Base-by-base conservation (phyloP, 2,329 filamentous ascomycete species). In the Xylaria polymorpha region DNA sequence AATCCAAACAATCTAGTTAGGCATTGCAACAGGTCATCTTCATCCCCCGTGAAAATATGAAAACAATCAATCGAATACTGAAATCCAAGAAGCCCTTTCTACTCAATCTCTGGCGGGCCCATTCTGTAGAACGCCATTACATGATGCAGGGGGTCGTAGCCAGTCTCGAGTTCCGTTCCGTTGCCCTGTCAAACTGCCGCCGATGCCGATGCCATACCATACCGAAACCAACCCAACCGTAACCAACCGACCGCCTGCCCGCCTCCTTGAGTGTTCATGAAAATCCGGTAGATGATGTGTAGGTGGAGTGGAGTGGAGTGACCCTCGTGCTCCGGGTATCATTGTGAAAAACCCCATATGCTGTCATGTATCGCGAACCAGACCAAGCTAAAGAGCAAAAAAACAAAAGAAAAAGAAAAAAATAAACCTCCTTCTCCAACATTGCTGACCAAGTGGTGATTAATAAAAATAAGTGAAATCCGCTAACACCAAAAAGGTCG, bases 241-340 rank as follows among this genome's bases (percentile, higher is more conserved):
- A 37, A 8, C 69, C 65, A 56, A 73, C 68, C 65, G 44, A 63
- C 46, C 60, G 53, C 29, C 55, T 51, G 43, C 61, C 61, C 12
- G 35, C 35, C 35, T 10, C 10, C 37, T 25, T 6, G 35, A 56
- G 63, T 66, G 59, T 64, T 14, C 61, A 70, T 67, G 67, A 71
- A 65, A 48, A 71, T 58, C 12, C 29, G 10, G 50, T 67, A 32
- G 43, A 64, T 53, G 41, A 67, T 69, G 44, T 62, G 53, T 57
- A 60, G 66, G 65, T 64, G 39, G 58, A 57, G 74, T 64, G 39
- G 58, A 57, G 74, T 78, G 75, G 77, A 78, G 77, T 79, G 73
- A 29, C 72, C 69, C 72, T 66, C 71, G 72, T 74, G 74, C 77
- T 79, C 77, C 77, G 77, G 77, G 77, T 79, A 79, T 79, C 77